Conservation (phyloP, 2,329 filamentous ascomycete species). For the Daldinia eschscholtzii region DNA sequence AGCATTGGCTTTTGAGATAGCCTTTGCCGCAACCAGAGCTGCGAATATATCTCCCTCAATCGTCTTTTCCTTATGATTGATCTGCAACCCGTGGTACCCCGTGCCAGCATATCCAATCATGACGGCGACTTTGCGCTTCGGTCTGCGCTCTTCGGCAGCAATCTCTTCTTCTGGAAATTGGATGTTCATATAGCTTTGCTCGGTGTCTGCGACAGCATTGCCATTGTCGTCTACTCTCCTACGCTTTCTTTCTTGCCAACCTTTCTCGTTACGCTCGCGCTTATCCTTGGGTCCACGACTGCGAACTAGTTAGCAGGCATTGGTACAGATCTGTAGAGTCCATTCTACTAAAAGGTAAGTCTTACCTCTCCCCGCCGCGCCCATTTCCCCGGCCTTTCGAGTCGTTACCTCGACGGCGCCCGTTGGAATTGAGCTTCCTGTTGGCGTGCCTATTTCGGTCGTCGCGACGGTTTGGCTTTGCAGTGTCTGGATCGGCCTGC, state of each 20-base stretch:
- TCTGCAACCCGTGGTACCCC: constrained; percentile 97
- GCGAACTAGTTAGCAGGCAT: constrained; percentile 61
- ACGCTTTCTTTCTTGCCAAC: constrained; percentile 65
- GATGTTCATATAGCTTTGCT: constrained; percentile 67
- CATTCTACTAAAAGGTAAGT: background rate
- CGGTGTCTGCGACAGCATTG: constrained; percentile 50
- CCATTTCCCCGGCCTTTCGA: constrained; percentile 24
- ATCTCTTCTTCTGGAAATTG: constrained; percentile 82
- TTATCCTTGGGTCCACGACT: constrained; percentile 66
- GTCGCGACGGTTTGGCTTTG: constrained; percentile 32
- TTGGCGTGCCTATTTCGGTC: constrained; percentile 36
- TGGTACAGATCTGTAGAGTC: constrained; percentile 41
- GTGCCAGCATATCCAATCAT: constrained; percentile 96
- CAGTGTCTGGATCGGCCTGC: constrained; percentile 34
- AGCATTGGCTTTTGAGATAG: constrained; percentile 96
- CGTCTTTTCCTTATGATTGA: constrained; percentile 84
- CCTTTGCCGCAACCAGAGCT: constrained; percentile 89
- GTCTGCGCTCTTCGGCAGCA: constrained; percentile 84
- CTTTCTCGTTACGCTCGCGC: constrained; percentile 60
- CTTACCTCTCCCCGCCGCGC: constrained; percentile 45
- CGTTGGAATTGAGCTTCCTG: constrained; percentile 40
- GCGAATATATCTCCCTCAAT: constrained; percentile 96
- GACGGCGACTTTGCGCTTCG: constrained; percentile 96
- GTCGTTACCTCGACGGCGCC: constrained; percentile 34
- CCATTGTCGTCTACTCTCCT: constrained; percentile 59